Evolutionary conservation across 345 rosid species (phyloP).

Genomic region (Lumnitzera racemosa): DNA sequence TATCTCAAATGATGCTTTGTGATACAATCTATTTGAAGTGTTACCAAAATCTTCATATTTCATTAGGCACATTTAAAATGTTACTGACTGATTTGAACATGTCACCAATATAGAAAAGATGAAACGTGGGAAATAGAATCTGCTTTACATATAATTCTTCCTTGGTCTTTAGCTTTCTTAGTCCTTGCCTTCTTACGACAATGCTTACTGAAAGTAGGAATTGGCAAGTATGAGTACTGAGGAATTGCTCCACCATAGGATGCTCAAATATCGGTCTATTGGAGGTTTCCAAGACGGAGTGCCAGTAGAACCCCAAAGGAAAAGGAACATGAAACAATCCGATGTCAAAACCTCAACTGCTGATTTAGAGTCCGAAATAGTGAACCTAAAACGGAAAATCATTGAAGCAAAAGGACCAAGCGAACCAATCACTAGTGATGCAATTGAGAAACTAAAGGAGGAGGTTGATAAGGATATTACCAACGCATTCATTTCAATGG

Average conservation of each 20-base stretch:
- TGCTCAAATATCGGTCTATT: slow-evolving; percentile 70
- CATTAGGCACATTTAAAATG: no score
- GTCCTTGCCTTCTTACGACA: background rate
- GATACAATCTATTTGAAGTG: no score
- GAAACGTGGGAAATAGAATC: no score
- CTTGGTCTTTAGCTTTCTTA: no score
- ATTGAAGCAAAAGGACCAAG: slow-evolving; percentile 37
- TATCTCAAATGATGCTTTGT: no score
- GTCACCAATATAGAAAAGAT: no score
- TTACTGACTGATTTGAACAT: no score
- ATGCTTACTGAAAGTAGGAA: slow-evolving; percentile 43
- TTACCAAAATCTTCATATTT: no score
- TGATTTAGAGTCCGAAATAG: slow-evolving; percentile 59
- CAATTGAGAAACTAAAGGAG: slow-evolving; percentile 22
- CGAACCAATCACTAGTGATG: slow-evolving; percentile 1
- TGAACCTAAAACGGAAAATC: slow-evolving; percentile 57
- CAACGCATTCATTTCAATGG: slow-evolving; percentile 28
- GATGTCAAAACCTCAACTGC: slow-evolving; percentile 28
- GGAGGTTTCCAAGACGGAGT: slow-evolving; percentile 67
- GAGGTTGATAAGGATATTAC: slow-evolving; percentile 23
- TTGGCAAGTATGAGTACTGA: slow-evolving; percentile 58
- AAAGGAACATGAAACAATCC: slow-evolving; percentile 56
- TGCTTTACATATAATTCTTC: no score
- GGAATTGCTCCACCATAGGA: slow-evolving; percentile 60
- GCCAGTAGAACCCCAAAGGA: slow-evolving; percentile 53